A percentile compares a stretch with the other conserved stretches of the same genome.
phyloP scores from a whole-genome alignment of 2,329 filamentous ascomycete genomes.

The Cyphellophora attinorum region DNA sequence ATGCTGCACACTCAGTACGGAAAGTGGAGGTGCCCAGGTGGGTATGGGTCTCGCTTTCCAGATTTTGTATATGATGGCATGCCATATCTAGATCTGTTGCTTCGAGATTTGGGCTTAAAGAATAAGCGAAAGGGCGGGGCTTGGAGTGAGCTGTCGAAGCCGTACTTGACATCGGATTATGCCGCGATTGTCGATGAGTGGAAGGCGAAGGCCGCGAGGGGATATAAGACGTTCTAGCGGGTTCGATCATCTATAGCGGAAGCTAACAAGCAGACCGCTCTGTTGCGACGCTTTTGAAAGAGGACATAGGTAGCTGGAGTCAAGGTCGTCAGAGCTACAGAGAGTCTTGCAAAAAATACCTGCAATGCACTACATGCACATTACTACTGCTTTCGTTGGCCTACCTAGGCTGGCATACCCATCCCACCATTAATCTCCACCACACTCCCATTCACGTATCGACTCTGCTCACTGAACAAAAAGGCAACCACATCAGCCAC shows the following conservation, averaged over 20 bases:
- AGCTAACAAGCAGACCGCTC: too few relatives aligned
- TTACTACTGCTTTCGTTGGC: background rate
- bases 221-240: too few relatives aligned
- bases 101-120: constrained; percentile 55
- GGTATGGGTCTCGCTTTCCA: constrained; percentile 51
- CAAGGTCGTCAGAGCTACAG: too few relatives aligned
- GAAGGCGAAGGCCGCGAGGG: too few relatives aligned
- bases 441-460: constrained; percentile 38
- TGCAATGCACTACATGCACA: too few relatives aligned
- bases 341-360: too few relatives aligned
- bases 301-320: too few relatives aligned
- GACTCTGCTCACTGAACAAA: constrained; percentile 32
- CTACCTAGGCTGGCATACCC: too few relatives aligned
- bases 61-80: constrained; percentile 68
- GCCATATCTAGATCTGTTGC: constrained; percentile 62
- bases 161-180: constrained; percentile 32
- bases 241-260: too few relatives aligned
- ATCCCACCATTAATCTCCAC: constrained; percentile 24
- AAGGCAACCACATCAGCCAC: constrained; percentile 42
- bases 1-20: constrained; percentile 59
- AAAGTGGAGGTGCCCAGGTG: constrained; percentile 54
- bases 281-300: too few relatives aligned
- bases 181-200: constrained; percentile 29
- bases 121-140: constrained; percentile 25
- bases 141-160: constrained; percentile 23